These are phyloP conservation scores for Sedum album DNA, from an alignment of 164 flowering plant species.

Conservation along the genomic window DNA sequence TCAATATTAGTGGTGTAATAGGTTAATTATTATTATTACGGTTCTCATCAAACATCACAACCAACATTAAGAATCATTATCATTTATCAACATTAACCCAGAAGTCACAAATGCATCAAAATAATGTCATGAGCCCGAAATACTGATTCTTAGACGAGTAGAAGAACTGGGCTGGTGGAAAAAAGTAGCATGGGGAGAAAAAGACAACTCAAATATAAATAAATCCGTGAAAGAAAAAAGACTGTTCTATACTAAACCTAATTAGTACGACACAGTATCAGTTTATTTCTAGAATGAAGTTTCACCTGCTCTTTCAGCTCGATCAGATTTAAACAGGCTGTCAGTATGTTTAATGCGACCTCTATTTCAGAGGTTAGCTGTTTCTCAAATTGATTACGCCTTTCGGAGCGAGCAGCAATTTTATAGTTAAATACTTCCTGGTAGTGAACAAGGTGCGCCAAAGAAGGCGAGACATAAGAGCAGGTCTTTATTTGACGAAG, in stretches of 20 bases:
- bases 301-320: slow-evolving; percentile 87
- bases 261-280: background rate
- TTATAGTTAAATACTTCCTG: slow-evolving; percentile 89
- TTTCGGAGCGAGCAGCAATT: slow-evolving; percentile 90
- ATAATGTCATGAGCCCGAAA: background rate
- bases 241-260: background rate
- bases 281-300: background rate
- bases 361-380: slow-evolving; percentile 74
- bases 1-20: background rate
- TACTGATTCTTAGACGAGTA: background rate
- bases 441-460: slow-evolving; percentile 6
- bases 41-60: background rate
- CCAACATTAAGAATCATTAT: background rate
- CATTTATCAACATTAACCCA: background rate
- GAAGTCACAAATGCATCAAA: background rate
- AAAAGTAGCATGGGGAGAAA: too few relatives aligned
- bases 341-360: slow-evolving; percentile 65
- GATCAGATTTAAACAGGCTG: slow-evolving; percentile 58
- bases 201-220: too few relatives aligned
- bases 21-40: background rate
- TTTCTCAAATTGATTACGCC: slow-evolving; percentile 91
- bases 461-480: background rate
- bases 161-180: too few relatives aligned
- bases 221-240: too few relatives aligned
- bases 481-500: background rate